Evolutionary conservation across 2,329 filamentous ascomycete species (phyloP).

Genomic region (Helicocarpus griseus): DNA sequence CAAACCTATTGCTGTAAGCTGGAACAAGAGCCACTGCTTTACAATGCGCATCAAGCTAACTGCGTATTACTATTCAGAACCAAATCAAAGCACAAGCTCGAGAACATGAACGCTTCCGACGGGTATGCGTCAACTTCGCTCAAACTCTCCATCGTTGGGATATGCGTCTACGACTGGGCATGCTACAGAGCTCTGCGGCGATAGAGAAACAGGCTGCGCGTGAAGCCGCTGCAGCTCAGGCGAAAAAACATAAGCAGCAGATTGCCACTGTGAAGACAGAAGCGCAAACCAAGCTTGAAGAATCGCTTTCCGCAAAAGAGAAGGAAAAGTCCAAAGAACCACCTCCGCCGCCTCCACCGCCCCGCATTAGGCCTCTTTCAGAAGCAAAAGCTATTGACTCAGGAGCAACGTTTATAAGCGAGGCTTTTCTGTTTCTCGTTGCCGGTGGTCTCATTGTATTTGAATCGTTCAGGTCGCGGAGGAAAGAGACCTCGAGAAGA

Average conservation of each 20-base stretch:
- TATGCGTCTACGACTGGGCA: conserved; percentile 57
- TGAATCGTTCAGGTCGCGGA: conserved; percentile 51
- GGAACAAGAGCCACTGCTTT: not conserved
- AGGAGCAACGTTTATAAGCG: conserved; percentile 59
- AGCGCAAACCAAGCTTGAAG: conserved; percentile 48
- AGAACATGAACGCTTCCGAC: conserved; percentile 58
- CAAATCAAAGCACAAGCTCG: conserved; percentile 58
- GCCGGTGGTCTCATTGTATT: conserved; percentile 54
- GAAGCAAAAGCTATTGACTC: conserved; percentile 60
- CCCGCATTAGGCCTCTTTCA: conserved; percentile 53
- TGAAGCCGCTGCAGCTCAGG: conserved; percentile 47
- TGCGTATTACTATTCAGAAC: conserved; percentile 37
- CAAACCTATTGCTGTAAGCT: conserved; percentile 56
- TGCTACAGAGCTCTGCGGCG: conserved; percentile 52
- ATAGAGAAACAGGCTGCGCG: conserved; percentile 34
- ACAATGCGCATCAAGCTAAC: not conserved
- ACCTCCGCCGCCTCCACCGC: conserved; percentile 38
- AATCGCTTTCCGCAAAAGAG: conserved; percentile 36
- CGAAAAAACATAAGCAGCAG: conserved; percentile 43
- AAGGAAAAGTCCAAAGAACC: conserved; percentile 37
- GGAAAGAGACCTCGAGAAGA: conserved; percentile 50
- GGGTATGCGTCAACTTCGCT: conserved; percentile 51
- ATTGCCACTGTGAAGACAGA: conserved; percentile 54
- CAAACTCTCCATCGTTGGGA: conserved; percentile 56
- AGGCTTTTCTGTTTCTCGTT: conserved; percentile 57